Conservation (phyloP, 2,329 filamentous ascomycete species). For the Scedosporium boydii region DNA sequence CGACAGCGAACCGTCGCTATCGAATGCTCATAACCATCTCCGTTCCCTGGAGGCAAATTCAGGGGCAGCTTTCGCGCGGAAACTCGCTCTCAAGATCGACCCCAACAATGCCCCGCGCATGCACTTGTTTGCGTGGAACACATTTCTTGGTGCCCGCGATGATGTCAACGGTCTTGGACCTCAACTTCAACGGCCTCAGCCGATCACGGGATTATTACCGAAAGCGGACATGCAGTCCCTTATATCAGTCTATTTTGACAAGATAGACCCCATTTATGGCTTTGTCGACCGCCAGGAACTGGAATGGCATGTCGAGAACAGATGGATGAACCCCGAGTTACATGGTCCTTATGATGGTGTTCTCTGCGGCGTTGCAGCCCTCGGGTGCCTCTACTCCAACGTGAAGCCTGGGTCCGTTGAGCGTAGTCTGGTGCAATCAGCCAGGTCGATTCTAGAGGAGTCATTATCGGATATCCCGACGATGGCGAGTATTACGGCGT, state of each 20-base stretch:
- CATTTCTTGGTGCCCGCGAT: slow-evolving; percentile 20
- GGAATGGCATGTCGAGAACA: slow-evolving; percentile 16
- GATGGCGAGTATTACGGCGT: slow-evolving; percentile 32
- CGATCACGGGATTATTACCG: slow-evolving; percentile 35
- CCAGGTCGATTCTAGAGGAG: slow-evolving; percentile 34
- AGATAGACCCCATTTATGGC: slow-evolving; percentile 42
- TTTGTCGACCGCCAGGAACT: slow-evolving; percentile 30
- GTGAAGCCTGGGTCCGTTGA: slow-evolving; percentile 30
- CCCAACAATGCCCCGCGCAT: slow-evolving; percentile 41
- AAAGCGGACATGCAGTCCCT: slow-evolving; percentile 36
- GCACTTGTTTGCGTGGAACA: slow-evolving; percentile 48
- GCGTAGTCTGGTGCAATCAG: slow-evolving; percentile 33
- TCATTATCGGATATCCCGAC: slow-evolving; percentile 21
- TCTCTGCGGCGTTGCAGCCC: slow-evolving; percentile 43
- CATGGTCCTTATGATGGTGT: slow-evolving; percentile 33
- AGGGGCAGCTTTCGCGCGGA: slow-evolving; percentile 44
- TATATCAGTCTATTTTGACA: slow-evolving; percentile 38
- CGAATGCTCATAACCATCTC: slow-evolving; percentile 17
- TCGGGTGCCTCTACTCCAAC: slow-evolving; percentile 42
- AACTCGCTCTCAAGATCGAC: slow-evolving; percentile 42
- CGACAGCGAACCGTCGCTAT: slow-evolving; percentile 7
- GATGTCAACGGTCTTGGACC: slow-evolving; percentile 11
- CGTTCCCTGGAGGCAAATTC: slow-evolving; percentile 46
- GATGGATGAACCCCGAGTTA: slow-evolving; percentile 22
- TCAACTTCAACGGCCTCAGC: slow-evolving; percentile 17